Evolutionary conservation across 768 basidiomycete genomes (phyloP).

Genomic region (Russula sp.): DNA sequence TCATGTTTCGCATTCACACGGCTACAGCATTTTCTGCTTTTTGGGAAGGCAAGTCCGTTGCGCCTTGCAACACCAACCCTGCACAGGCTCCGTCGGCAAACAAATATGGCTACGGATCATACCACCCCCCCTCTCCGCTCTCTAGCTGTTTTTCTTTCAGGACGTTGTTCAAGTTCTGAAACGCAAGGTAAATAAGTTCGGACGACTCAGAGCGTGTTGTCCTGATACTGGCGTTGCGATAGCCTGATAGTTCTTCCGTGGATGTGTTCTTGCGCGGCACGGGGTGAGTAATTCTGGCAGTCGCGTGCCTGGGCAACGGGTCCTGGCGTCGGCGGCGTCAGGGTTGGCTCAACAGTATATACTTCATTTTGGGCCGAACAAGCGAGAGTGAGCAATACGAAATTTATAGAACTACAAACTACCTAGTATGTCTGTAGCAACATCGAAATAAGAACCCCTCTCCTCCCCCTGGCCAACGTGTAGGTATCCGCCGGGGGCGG

Average conservation of each 20-base stretch:
- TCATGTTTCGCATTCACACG: conserved; percentile 11
- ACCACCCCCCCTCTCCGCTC: background rate
- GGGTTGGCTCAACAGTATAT: background rate
- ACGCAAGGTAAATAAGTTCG: background rate
- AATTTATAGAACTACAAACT: background rate
- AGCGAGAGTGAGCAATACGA: background rate
- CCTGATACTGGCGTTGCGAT: background rate
- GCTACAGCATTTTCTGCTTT: background rate
- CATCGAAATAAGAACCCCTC: background rate
- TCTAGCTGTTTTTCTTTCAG: background rate
- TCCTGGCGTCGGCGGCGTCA: background rate
- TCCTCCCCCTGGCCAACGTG: background rate
- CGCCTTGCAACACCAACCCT: background rate
- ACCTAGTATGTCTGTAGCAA: background rate
- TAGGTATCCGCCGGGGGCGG: background rate
- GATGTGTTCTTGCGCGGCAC: background rate
- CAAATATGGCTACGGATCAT: background rate
- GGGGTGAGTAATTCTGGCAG: background rate
- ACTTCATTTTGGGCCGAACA: background rate
- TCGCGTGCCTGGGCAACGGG: conserved; percentile 1
- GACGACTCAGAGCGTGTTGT: background rate
- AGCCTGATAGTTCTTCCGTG: background rate
- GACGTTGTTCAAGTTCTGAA: background rate
- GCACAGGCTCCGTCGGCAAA: background rate
- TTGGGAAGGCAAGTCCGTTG: background rate